Evolutionary conservation across 805 yeast genomes (phyloP).

Genomic region (Metschnikowia baotianmanensis): DNA sequence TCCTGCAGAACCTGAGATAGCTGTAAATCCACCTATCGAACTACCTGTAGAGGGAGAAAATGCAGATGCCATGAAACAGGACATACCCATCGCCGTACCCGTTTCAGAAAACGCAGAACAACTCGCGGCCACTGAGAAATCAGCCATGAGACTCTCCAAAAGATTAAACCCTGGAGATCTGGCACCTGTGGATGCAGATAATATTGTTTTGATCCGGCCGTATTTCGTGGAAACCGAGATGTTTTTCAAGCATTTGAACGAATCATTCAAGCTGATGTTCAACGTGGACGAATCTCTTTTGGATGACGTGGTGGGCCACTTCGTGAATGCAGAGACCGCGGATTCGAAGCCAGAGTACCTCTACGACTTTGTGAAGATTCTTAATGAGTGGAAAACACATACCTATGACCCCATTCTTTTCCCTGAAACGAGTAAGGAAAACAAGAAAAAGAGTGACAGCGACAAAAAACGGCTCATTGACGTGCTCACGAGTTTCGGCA

Average conservation of each 20-base stretch:
- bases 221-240: conserved; percentile 28
- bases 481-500: conserved; percentile 34
- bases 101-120: conserved; percentile 1
- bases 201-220: conserved; percentile 21
- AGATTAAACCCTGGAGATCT: conserved; percentile 29
- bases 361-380: conserved; percentile 22
- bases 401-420: conserved; percentile 18
- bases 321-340: conserved; percentile 6
- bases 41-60: neutral
- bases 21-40: neutral
- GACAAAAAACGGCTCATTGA: conserved; percentile 35
- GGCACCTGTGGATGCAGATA: conserved; percentile 20
- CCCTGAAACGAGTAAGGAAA: conserved; percentile 11
- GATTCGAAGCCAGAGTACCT: conserved; percentile 13
- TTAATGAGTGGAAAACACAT: conserved; percentile 30
- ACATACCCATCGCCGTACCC: neutral
- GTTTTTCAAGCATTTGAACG: conserved; percentile 25
- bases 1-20: neutral
- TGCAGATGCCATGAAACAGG: neutral
- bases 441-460: conserved; percentile 19
- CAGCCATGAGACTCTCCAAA: conserved; percentile 30
- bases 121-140: conserved; percentile 7
- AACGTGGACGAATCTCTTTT: conserved; percentile 5
- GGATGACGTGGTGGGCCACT: conserved; percentile 13
- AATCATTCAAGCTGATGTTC: conserved; percentile 9